These are phyloP conservation scores for Phytopythium litorale DNA, from an alignment of 352 stramenopile species.

Conservation along the genomic window DNA sequence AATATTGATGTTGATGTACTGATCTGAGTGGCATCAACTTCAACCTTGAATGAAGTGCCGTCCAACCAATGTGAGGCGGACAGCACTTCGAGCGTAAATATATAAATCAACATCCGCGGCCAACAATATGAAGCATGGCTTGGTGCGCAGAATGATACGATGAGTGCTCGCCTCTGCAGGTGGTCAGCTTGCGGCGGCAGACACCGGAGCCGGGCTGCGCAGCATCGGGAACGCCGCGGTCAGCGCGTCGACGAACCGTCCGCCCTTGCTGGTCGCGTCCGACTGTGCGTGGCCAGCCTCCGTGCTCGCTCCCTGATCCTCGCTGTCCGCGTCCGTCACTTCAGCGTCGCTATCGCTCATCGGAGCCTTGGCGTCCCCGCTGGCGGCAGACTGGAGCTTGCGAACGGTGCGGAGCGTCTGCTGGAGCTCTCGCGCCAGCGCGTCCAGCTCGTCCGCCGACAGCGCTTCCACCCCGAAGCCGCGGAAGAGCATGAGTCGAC, in stretches of 20 bases:
- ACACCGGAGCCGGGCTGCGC: background rate
- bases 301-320: background rate
- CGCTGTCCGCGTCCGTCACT: background rate
- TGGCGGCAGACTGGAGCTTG: background rate
- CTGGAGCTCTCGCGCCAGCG: constrained; percentile 52
- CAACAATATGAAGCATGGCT: background rate
- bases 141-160: background rate
- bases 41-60: no score
- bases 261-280: background rate
- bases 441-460: constrained; percentile 33
- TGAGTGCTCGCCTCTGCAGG: background rate
- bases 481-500: constrained; percentile 66
- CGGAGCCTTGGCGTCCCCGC: background rate
- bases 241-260: background rate
- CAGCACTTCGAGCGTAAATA: no score
- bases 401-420: constrained; percentile 45
- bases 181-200: background rate
- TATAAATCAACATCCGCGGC: background rate
- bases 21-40: no score
- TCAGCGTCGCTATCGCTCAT: background rate
- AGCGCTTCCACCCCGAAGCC: constrained; percentile 72
- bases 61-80: no score
- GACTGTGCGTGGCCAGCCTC: background rate
- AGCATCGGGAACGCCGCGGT: background rate
- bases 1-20: no score